Base-by-base conservation (phyloP, 2,329 filamentous ascomycete species). In the Talaromyces atroroseus region DNA sequence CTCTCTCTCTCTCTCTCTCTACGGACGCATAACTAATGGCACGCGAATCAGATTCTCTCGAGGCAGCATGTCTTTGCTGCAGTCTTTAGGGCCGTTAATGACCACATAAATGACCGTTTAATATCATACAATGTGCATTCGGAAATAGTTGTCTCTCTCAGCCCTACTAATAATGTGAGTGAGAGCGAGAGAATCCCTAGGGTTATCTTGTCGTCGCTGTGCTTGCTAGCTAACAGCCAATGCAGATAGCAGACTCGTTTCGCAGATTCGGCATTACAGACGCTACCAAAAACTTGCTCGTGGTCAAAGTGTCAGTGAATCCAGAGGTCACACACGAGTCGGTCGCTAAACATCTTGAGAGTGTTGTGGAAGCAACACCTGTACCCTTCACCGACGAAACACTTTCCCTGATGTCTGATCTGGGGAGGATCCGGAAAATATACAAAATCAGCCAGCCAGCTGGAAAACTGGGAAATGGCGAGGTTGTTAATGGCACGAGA, bases 41-140 rank as follows among this genome's bases (percentile, higher is more conserved):
- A 42, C 24, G 59, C 34, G 24, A 38, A 53, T 0, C 58, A 89
- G 86, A 77, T 95, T 57, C 71, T 91, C 23, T 91, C 89, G 1
- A 80, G 85, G 32, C 75, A 80, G 5, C 91, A 95, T 63, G 76
- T 90, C 46, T 80, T 94, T 23, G 83, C 89, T 1, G 89, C 90
- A 23, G 80, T 87, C 26, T 92, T 89, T 75, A 84, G 86, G 66
- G 88, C 91, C n/a, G 77, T 91, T 61, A 87, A 85, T 58, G 81
- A 85, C 62, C 79, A 84, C 58, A 68, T 83, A 3, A 82, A 82
- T 60, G 76, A 77, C 5, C 78, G 81, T 23, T 76, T 92, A 56
- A 89, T 86, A 70, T 94, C 89, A 5, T 85, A 87, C 46, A 96
- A 95, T 64, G 84, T 95, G 4, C 92, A 96, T 71, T 92, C 89